Evolutionary conservation across 1,139 yeast genomes (phyloP).

Genomic region (Hansenula lynferdii): DNA sequence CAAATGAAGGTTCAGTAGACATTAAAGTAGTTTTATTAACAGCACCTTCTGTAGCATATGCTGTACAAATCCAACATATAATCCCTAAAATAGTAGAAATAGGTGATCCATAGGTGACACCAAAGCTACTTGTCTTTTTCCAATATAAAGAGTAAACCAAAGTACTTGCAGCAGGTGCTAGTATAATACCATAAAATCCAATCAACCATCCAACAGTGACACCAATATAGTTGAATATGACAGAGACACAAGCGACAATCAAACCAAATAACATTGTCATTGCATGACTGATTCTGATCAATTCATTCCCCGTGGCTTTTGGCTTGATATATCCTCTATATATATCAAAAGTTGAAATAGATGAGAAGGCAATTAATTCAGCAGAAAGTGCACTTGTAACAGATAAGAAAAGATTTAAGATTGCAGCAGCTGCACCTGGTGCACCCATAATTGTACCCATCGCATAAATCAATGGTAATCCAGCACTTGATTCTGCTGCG

Average conservation of each 20-base stretch:
- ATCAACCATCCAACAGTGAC: constrained; percentile 30
- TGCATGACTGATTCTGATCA: constrained; percentile 30
- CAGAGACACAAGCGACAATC: constrained; percentile 29
- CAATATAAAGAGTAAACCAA: constrained; percentile 38
- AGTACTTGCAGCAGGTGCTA: constrained; percentile 35
- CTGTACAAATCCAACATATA: constrained; percentile 43
- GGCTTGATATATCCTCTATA: constrained; percentile 34
- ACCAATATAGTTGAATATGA: constrained; percentile 31
- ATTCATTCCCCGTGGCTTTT: constrained; percentile 30
- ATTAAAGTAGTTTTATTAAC: constrained; percentile 26
- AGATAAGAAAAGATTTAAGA: constrained; percentile 35
- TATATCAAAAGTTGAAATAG: constrained; percentile 34
- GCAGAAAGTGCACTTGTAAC: constrained; percentile 38
- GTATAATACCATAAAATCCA: constrained; percentile 31
- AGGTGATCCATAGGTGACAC: constrained; percentile 42
- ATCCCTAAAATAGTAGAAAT: constrained; percentile 42
- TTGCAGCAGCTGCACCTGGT: constrained; percentile 33
- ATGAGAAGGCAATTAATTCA: constrained; percentile 35
- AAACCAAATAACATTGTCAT: constrained; percentile 28
- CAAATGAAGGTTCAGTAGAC: constrained; percentile 29
- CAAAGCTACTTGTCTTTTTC: constrained; percentile 39
- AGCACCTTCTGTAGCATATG: constrained; percentile 29
- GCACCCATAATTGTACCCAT: constrained; percentile 30
- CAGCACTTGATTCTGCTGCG: constrained; percentile 20
- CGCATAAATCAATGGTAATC: constrained; percentile 28